A percentile compares a stretch with the other conserved stretches of the same genome.
Evolutionary conservation across 2,329 filamentous ascomycete species (phyloP).

Genomic region (Aureobasidium subglaciale): DNA sequence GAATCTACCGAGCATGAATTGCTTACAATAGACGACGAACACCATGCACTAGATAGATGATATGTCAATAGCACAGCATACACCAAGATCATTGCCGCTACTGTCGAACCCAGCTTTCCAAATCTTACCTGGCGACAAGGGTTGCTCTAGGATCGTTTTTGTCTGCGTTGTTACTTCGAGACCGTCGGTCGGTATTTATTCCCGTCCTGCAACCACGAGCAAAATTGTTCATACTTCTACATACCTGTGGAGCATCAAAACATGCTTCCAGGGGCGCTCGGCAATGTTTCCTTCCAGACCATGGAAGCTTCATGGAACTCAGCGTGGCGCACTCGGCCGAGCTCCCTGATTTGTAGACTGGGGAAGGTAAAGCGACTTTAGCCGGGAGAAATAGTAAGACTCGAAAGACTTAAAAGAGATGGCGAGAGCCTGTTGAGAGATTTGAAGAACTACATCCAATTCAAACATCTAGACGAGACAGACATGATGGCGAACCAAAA

Average conservation of each 20-base stretch:
- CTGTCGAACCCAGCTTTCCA: too few relatives aligned
- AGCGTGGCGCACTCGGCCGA: neutral
- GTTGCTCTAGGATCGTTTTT: too few relatives aligned
- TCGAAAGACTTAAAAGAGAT: neutral
- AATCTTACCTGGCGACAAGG: too few relatives aligned
- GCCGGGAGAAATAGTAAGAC: neutral
- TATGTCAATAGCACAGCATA: neutral
- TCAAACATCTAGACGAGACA: neutral
- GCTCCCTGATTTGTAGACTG: neutral
- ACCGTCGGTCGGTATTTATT: neutral
- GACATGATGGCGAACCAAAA: neutral
- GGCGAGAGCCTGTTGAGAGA: neutral
- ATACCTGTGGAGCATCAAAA: neutral
- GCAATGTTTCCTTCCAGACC: neutral
- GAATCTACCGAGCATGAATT: slow-evolving; percentile 12
- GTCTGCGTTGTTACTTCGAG: too few relatives aligned
- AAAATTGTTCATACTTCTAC: neutral
- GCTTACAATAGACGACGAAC: neutral
- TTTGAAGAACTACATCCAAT: neutral
- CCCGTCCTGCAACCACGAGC: neutral
- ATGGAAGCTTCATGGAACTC: neutral
- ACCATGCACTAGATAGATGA: neutral
- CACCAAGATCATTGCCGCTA: neutral
- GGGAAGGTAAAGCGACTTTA: neutral
- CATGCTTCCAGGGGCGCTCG: neutral